Evolutionary conservation across 2,329 filamentous ascomycete genomes (phyloP).

Genomic region (Colletotrichum brevisporum): DNA sequence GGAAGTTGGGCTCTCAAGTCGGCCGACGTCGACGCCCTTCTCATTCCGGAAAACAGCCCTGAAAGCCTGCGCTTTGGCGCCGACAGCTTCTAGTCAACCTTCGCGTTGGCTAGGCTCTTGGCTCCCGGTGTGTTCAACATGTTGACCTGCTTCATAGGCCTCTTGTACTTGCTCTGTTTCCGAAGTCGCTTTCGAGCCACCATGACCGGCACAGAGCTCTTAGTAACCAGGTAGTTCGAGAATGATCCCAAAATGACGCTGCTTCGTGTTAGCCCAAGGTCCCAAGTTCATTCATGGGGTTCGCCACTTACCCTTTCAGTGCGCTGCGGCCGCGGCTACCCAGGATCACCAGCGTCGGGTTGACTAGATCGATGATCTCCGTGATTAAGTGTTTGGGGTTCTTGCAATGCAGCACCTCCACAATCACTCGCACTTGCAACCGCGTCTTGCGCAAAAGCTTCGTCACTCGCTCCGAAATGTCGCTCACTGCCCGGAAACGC

Average conservation of each 20-base stretch:
- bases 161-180: conserved; percentile 87
- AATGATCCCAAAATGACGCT: conserved; percentile 96
- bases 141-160: conserved; percentile 82
- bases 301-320: conserved; percentile 83
- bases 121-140: conserved; percentile 81
- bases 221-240: conserved; percentile 96
- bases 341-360: conserved; percentile 92
- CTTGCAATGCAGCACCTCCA: conserved; percentile 99
- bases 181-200: conserved; percentile 91
- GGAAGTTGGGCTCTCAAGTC: not conserved
- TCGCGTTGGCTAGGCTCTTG: conserved; percentile 77
- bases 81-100: conserved; percentile 73
- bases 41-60: not conserved
- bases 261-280: conserved; percentile 48
- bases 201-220: conserved; percentile 98
- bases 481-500: conserved; percentile 82
- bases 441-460: conserved; percentile 90
- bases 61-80: conserved; percentile 34
- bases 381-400: conserved; percentile 96
- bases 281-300: not conserved
- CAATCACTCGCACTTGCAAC: conserved; percentile 91
- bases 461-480: conserved; percentile 88
- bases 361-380: conserved; percentile 94
- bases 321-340: conserved; percentile 93
- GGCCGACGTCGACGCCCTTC: conserved; percentile 3